These are phyloP conservation scores for Setomelanomma holmii DNA, from an alignment of 2,329 filamentous ascomycete genomes.

Conservation along the genomic window DNA sequence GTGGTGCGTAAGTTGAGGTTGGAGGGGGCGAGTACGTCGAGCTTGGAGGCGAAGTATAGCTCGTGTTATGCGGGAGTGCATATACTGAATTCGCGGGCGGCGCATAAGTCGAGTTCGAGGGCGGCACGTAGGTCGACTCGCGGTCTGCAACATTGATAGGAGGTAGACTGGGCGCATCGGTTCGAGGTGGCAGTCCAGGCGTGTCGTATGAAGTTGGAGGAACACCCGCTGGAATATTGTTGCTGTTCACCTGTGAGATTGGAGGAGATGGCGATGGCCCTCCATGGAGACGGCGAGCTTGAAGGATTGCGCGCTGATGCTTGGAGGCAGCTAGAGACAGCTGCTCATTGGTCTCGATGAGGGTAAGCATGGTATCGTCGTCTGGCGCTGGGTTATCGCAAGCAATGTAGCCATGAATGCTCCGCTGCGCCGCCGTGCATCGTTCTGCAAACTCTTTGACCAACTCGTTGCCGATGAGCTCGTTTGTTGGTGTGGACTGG, in stretches of 20 bases:
- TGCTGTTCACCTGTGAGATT: slow-evolving; percentile 15
- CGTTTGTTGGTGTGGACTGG: slow-evolving; percentile 78
- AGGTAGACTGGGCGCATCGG: slow-evolving; percentile 27
- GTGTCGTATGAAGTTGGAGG: slow-evolving; percentile 21
- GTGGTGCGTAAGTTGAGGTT: slow-evolving; percentile 2
- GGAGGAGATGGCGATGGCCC: slow-evolving; percentile 30
- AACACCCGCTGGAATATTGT: slow-evolving; percentile 16
- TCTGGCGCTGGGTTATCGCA: slow-evolving; percentile 81
- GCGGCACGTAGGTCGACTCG: slow-evolving; percentile 8
- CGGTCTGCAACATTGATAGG: slow-evolving; percentile 14
- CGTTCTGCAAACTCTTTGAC: slow-evolving; percentile 91
- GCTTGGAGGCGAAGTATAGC: background rate
- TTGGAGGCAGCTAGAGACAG: slow-evolving; percentile 81
- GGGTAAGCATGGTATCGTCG: slow-evolving; percentile 88
- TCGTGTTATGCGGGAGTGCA: background rate
- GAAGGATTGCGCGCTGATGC: slow-evolving; percentile 79
- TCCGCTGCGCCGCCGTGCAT: slow-evolving; percentile 79
- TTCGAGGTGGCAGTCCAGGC: slow-evolving; percentile 14
- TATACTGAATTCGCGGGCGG: background rate
- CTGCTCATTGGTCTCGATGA: slow-evolving; percentile 95
- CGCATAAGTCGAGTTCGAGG: background rate
- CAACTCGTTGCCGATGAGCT: slow-evolving; percentile 83
- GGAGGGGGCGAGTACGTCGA: background rate
- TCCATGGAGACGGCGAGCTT: slow-evolving; percentile 59
- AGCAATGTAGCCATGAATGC: slow-evolving; percentile 85